These are phyloP conservation scores for Fonsecaea pugnacius DNA, from an alignment of 2,329 filamentous ascomycete species.

Conservation along the genomic window DNA sequence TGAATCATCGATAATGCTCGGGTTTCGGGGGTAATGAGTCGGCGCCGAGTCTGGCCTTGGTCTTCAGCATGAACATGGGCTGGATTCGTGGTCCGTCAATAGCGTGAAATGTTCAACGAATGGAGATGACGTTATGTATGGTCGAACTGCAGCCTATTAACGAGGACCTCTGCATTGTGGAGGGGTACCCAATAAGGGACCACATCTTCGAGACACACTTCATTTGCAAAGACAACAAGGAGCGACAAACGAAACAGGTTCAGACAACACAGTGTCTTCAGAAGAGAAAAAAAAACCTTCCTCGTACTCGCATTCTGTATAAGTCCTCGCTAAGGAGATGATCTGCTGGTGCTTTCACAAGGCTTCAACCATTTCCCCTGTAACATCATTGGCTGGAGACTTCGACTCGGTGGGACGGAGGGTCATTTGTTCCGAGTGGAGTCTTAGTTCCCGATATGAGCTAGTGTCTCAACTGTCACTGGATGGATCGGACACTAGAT, in stretches of 20 bases:
- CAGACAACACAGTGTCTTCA: neutral
- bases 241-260: neutral
- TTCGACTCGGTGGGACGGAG: neutral
- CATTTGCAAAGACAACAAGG: too few species aligned
- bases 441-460: neutral
- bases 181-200: neutral
- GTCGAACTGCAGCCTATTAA: too few species aligned
- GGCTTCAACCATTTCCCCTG: neutral
- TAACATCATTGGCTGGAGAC: neutral
- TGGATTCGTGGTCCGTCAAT: too few species aligned
- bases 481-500: neutral
- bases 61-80: neutral
- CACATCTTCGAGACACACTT: neutral
- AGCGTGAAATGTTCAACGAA: too few species aligned
- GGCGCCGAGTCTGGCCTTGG: too few species aligned
- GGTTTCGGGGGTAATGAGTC: neutral
- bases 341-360: neutral
- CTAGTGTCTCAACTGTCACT: neutral
- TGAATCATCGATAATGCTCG: neutral
- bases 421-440: neutral
- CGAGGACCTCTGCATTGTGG: too few species aligned
- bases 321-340: neutral
- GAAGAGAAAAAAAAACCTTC: neutral
- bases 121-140: too few species aligned
- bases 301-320: neutral